Percentiles rank a stretch among this genome's conserved stretches.
phyloP scores from a whole-genome alignment of 768 basidiomycete species.

The Tylopilus subfusipes region DNA sequence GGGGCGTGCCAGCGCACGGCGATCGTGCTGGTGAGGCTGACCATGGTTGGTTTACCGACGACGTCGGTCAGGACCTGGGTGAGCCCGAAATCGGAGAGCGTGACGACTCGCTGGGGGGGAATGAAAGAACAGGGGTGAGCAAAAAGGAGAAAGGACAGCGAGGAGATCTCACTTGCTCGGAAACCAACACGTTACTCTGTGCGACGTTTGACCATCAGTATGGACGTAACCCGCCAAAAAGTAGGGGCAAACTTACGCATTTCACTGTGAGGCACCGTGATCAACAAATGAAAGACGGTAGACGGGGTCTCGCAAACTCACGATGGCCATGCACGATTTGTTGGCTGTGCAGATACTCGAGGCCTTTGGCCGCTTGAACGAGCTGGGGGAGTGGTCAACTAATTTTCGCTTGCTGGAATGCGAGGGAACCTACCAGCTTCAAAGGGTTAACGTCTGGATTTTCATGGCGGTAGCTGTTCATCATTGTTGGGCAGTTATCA shows the following conservation, averaged over 20 bases:
- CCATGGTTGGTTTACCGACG: slow-evolving; percentile 44
- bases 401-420: background rate
- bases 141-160: background rate
- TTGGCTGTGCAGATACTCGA: slow-evolving; percentile 52
- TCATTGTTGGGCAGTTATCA: background rate
- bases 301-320: slow-evolving; percentile 31
- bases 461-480: slow-evolving; percentile 39
- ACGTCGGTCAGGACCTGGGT: slow-evolving; percentile 59
- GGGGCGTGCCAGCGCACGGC: slow-evolving; percentile 62
- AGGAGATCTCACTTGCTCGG: slow-evolving; percentile 36
- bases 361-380: slow-evolving; percentile 50
- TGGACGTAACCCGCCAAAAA: background rate
- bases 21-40: slow-evolving; percentile 43
- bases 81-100: slow-evolving; percentile 64
- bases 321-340: slow-evolving; percentile 59
- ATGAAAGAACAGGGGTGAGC: background rate
- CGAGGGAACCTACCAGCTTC: slow-evolving; percentile 35
- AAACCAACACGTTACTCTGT: slow-evolving; percentile 59
- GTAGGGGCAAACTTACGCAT: slow-evolving; percentile 44
- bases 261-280: slow-evolving; percentile 40
- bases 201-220: slow-evolving; percentile 1
- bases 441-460: slow-evolving; percentile 39
- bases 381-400: slow-evolving; percentile 35
- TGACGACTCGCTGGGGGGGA: slow-evolving; percentile 43
- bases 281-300: background rate